Conservation (phyloP, 768 basidiomycete species). For the Tricholomella constricta region DNA sequence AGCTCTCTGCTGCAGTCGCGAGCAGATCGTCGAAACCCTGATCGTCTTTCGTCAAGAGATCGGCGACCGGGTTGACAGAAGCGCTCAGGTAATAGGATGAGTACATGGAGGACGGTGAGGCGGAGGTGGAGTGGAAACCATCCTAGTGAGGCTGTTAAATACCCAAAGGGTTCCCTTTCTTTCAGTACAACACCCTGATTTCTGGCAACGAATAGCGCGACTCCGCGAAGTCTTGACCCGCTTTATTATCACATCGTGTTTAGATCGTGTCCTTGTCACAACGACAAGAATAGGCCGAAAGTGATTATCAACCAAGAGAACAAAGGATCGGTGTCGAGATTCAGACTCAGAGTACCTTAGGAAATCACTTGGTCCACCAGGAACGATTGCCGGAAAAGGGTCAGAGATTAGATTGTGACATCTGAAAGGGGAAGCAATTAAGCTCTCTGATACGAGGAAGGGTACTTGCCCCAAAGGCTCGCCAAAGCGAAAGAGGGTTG, state of each 20-base stretch:
- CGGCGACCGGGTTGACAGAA: slow-evolving; percentile 15
- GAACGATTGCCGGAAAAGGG: neutral
- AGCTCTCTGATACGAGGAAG: neutral
- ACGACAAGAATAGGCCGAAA: slow-evolving; percentile 9
- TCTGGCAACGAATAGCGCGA: slow-evolving; percentile 6
- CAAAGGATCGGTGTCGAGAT: slow-evolving; percentile 7
- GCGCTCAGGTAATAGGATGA: slow-evolving; percentile 11
- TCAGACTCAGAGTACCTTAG: neutral
- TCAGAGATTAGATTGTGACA: slow-evolving; percentile 13
- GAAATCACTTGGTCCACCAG: neutral
- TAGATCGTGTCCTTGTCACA: slow-evolving; percentile 13
- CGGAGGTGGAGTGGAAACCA: slow-evolving; percentile 2
- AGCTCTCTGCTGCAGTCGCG: slow-evolving; percentile 10
- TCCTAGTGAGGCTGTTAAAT: slow-evolving; percentile 13
- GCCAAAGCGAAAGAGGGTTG: neutral
- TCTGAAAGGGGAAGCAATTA: neutral
- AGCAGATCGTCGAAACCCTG: slow-evolving; percentile 21
- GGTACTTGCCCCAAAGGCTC: neutral
- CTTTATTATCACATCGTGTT: slow-evolving; percentile 28
- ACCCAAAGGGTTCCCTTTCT: slow-evolving; percentile 9
- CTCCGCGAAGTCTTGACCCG: slow-evolving; percentile 13
- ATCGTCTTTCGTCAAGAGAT: slow-evolving; percentile 13
- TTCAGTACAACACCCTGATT: slow-evolving; percentile 9
- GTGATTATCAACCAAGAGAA: slow-evolving; percentile 4
- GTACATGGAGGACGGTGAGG: slow-evolving; percentile 7